Evolutionary conservation across 2,329 filamentous ascomycete genomes (phyloP), one percentile per base, ranked within the genome.

Genomic region (Verticillium alfalfae): DNA sequence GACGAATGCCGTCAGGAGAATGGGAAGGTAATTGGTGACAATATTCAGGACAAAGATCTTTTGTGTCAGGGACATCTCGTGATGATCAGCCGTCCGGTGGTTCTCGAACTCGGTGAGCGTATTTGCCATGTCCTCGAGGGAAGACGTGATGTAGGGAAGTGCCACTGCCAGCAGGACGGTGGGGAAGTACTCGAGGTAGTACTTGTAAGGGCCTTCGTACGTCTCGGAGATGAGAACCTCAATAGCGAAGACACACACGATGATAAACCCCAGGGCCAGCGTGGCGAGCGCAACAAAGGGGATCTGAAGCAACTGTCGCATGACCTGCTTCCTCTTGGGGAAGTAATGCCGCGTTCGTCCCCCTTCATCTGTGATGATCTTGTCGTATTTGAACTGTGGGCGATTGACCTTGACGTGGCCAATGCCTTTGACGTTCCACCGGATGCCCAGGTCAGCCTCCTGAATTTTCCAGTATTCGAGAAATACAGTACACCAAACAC

Each of bases 381-480:
- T 85, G 38, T 91, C 88, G 66, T 85, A 85, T 61, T 79, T 73
- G 72, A 91, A 92, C 59, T 89, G 81, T 13, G 82, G 80, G 9
- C 89, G 81, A 66, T 87, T 88, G 52, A 83, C 79, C 67, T 92
- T 88, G 61, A 92, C 84, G 38, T 77, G 79, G 5, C 85, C 86
- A 4, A 93, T 87, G 9, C 88, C 87, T 60, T 84, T 84, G 8
- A 92, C 89, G 22, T 84, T 82, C 91, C 91, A 93, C 56, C 89
- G 83, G 22, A 92, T 82, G 58, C 84, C 83, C 1, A 93, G 79
- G 66, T 93, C 90, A 3, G 83, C 77, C 70, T 93, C 88, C 64
- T 88, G 86, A 56, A 91, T 84, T 73, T 91, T 92, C 90, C 90
- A 93, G 72, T 87, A 92, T 69, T 93, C 90, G 13, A 92, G 82